A percentile compares a stretch with the other conserved stretches of the same genome.
These are phyloP conservation scores for Trametes hirsuta DNA, from an alignment of 1,284 basidiomycete species.

Conservation along the genomic window DNA sequence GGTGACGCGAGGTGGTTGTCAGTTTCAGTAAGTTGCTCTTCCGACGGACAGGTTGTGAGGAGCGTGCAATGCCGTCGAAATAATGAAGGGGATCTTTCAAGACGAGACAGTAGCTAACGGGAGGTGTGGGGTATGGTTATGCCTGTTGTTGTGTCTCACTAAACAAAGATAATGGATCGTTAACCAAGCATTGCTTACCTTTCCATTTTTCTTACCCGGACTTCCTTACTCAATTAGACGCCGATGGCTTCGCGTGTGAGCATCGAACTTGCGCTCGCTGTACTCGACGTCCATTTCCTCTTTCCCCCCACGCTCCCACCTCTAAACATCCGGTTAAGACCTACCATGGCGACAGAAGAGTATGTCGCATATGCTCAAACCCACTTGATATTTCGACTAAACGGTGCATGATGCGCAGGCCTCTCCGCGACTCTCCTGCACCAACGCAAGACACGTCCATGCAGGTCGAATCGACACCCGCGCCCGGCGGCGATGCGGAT, in stretches of 20 bases:
- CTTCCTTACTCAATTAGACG: background rate
- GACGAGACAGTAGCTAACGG: too few relatives aligned
- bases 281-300: slow-evolving; percentile 15
- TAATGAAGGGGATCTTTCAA: too few relatives aligned
- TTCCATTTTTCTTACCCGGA: too few relatives aligned
- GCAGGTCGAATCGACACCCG: slow-evolving; percentile 29
- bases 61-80: too few relatives aligned
- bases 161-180: too few relatives aligned
- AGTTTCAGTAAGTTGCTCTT: background rate
- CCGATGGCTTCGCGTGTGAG: background rate
- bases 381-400: background rate
- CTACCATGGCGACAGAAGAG: slow-evolving; percentile 57
- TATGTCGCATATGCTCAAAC: slow-evolving; percentile 24
- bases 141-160: too few relatives aligned
- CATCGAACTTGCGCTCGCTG: background rate
- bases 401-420: slow-evolving; percentile 2
- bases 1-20: too few relatives aligned
- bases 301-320: background rate
- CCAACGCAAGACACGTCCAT: slow-evolving; percentile 37
- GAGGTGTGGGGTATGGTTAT: too few relatives aligned
- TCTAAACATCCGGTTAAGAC: slow-evolving; percentile 12
- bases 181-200: too few relatives aligned
- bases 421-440: slow-evolving; percentile 25
- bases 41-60: too few relatives aligned
- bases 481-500: slow-evolving; percentile 30